Conservation (phyloP, 371 early-diverging fungal species). For the Circinella minor region DNA sequence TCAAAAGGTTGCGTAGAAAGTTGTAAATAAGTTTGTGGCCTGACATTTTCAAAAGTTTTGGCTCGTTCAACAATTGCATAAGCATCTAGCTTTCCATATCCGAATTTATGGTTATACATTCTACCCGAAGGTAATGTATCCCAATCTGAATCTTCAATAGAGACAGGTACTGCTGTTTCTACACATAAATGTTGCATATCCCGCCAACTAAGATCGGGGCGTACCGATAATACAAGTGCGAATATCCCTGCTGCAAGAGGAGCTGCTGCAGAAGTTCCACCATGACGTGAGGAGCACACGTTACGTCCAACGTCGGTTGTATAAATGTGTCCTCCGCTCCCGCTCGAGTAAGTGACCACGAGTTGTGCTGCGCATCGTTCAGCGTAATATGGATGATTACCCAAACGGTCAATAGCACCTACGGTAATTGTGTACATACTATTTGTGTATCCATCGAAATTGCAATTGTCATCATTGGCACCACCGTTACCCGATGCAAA, state of each 20-base stretch:
- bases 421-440: slow-evolving; percentile 93
- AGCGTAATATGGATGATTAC: slow-evolving; percentile 83
- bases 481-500: slow-evolving; percentile 97
- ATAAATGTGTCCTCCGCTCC: slow-evolving; percentile 63
- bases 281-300: slow-evolving; percentile 71
- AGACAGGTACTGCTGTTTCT: slow-evolving; percentile 77
- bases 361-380: slow-evolving; percentile 90
- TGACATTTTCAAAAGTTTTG: slow-evolving; percentile 59
- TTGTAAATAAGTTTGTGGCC: slow-evolving; percentile 61
- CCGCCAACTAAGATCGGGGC: slow-evolving; percentile 91
- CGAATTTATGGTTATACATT: slow-evolving; percentile 88
- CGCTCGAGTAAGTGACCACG: slow-evolving; percentile 84
- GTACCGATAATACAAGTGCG: slow-evolving; percentile 68
- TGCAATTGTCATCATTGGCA: slow-evolving; percentile 84
- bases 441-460: slow-evolving; percentile 96
- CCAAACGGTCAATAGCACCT: slow-evolving; percentile 81
- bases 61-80: slow-evolving; percentile 78
- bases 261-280: slow-evolving; percentile 92
- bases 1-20: slow-evolving; percentile 18
- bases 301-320: slow-evolving; percentile 74
- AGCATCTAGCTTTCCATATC: slow-evolving; percentile 90
- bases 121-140: slow-evolving; percentile 63
- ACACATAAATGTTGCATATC: slow-evolving; percentile 88
- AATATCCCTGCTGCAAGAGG: slow-evolving; percentile 85
- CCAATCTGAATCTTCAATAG: slow-evolving; percentile 69